Conservation (phyloP, 2,329 filamentous ascomycete genomes). For the Pleomassaria siparia region DNA sequence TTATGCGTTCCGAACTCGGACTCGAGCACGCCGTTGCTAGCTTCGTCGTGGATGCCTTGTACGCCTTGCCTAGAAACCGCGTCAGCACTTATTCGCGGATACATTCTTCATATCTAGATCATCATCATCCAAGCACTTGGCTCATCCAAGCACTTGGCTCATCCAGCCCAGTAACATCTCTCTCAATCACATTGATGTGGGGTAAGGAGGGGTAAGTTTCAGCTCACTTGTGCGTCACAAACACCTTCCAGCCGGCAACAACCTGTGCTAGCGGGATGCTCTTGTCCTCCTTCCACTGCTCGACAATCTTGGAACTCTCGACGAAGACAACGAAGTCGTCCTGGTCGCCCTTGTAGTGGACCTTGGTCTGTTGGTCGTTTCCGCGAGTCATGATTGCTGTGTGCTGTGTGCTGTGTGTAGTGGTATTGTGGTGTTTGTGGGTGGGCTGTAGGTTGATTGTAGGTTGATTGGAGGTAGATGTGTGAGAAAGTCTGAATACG, state of each 20-base stretch:
- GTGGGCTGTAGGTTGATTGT: slow-evolving; percentile 4
- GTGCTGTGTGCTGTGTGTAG: slow-evolving; percentile 5
- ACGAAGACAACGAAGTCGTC: slow-evolving; percentile 71
- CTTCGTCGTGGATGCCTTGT: slow-evolving; percentile 76
- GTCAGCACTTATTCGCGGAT: background rate
- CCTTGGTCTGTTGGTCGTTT: slow-evolving; percentile 67
- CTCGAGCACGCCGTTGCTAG: slow-evolving; percentile 73
- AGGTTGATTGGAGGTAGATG: background rate
- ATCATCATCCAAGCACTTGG: no score
- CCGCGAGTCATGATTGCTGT: slow-evolving; percentile 39
- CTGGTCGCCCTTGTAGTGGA: slow-evolving; percentile 78
- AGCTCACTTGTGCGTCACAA: slow-evolving; percentile 83
- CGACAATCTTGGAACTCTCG: slow-evolving; percentile 62
- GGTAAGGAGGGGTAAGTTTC: background rate
- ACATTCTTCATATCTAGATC: no score
- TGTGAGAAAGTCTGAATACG: background rate
- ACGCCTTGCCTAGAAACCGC: slow-evolving; percentile 69
- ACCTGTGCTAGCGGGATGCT: slow-evolving; percentile 81
- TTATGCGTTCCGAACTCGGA: slow-evolving; percentile 83
- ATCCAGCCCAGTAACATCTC: background rate
- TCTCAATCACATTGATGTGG: background rate
- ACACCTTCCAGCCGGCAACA: slow-evolving; percentile 84
- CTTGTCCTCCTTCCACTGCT: slow-evolving; percentile 82
- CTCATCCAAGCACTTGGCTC: no score
- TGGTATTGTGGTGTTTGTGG: slow-evolving; percentile 1